phyloP scores from a whole-genome alignment of 257 asterid species.

The Nicotiana knightiana region DNA sequence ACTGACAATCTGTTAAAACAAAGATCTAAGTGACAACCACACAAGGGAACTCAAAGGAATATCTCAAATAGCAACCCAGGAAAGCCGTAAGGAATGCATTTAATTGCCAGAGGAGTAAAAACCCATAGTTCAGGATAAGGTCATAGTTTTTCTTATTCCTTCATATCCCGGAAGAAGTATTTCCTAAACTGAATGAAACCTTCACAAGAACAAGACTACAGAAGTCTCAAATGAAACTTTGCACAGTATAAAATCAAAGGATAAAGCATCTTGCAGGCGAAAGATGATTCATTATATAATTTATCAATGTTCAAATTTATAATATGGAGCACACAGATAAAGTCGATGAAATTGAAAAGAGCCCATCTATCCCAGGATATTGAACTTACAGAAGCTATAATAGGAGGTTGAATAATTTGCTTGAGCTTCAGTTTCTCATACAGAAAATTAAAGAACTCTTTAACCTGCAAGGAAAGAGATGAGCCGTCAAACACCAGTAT shows the following conservation, averaged over 20 bases:
- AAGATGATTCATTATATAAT: not conserved
- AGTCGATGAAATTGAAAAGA: not conserved
- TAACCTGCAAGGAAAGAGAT: constrained; percentile 45
- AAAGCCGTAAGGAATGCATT: not conserved
- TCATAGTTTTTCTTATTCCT: not conserved
- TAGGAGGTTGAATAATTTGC: constrained; percentile 93
- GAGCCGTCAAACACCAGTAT: not conserved
- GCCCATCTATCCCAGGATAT: not conserved
- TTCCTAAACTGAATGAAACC: not conserved
- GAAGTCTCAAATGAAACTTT: not conserved
- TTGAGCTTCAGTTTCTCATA: constrained; percentile 90
- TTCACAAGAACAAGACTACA: not conserved
- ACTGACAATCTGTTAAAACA: not conserved
- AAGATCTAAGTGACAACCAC: not conserved
- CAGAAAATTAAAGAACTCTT: constrained; percentile 50
- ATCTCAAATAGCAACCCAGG: not conserved
- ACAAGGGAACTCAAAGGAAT: not conserved
- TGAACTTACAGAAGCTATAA: constrained; percentile 89
- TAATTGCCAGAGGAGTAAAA: not conserved
- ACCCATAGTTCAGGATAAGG: not conserved
- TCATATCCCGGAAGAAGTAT: not conserved
- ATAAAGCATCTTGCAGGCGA: not conserved
- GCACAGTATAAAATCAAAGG: not conserved
- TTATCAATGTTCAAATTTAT: not conserved
- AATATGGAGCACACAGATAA: not conserved